Base-by-base conservation (phyloP, 2,329 filamentous ascomycete species). In the Venturia pyrina region DNA sequence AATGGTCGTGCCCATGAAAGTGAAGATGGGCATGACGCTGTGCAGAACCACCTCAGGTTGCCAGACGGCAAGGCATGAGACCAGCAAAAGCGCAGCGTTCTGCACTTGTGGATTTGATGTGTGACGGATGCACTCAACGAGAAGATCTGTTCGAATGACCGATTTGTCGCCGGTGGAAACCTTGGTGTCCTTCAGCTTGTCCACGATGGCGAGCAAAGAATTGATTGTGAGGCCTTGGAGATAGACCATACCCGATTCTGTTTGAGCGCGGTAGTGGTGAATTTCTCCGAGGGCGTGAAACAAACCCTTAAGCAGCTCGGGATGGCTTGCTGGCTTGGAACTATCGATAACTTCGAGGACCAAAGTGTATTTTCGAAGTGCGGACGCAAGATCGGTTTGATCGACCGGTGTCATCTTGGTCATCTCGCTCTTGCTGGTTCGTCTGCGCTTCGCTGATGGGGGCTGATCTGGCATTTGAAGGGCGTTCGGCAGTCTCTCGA, bases 21-120 rank as follows among this genome's bases (percentile, higher is more conserved):
- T 98, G 78, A 99, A 99, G 64, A 99, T 93, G 15, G 95, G 95
- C 95, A 99, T 99, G 65, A 99, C 91, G 71, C 92, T 97, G 77
- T 99, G 93, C 66, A 99, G 82, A 3, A 99, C 91, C 61, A 96
- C 80, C 74, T 96, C 93, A 0, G 96, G 95, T 0, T 91, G 91
- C 70, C 93, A 90, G 48, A 89, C 89, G 28, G 95, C 93, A 50
- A 99, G 82, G 66, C 87, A 89, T 32, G 93, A 92, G 66, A 98
- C 90, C 34, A 99, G 81, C 10, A 98, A 84, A 17, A 99, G 82
- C 4, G 95, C 93, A 6, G 89, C 87, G 73, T 96, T 97, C 74
- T 98, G 96, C 7, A 99, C 92, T 69, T 96, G 91, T 0, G 93
- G 92, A 75, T 90, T 97, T 34, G 90, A 87, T 0, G 93, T 96